These are phyloP conservation scores for Rhizopus microsporus DNA, from an alignment of 371 early-diverging fungal species.

Conservation along the genomic window DNA sequence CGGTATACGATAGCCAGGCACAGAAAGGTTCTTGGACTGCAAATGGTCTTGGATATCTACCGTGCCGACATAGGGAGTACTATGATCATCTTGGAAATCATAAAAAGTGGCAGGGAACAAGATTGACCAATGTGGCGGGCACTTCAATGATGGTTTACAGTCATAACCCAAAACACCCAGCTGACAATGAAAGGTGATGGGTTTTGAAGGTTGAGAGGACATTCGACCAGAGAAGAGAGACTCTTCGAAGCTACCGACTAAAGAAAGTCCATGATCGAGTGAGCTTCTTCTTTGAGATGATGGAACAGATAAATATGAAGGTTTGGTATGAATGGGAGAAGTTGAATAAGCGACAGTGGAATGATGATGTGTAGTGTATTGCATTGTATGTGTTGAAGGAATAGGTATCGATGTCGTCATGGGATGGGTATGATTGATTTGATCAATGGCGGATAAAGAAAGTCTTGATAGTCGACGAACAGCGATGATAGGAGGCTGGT, in stretches of 20 bases:
- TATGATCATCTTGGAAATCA: slow-evolving; percentile 54
- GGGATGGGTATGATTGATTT: slow-evolving; percentile 13
- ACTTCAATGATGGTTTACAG: slow-evolving; percentile 63
- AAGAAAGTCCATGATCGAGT: slow-evolving; percentile 16
- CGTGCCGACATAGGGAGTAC: slow-evolving; percentile 59
- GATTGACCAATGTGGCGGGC: slow-evolving; percentile 70
- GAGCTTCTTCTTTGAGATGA: slow-evolving; percentile 20
- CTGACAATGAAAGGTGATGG: slow-evolving; percentile 73
- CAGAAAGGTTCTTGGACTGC: background rate
- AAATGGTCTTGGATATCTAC: slow-evolving; percentile 36
- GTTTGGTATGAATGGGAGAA: slow-evolving; percentile 25
- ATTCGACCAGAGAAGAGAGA: slow-evolving; percentile 80
- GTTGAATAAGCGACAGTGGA: slow-evolving; percentile 39
- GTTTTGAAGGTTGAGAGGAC: slow-evolving; percentile 78
- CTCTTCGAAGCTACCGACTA: slow-evolving; percentile 84
- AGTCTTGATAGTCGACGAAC: slow-evolving; percentile 40
- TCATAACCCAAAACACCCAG: slow-evolving; percentile 72
- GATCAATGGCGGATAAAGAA: slow-evolving; percentile 44
- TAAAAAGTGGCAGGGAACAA: slow-evolving; percentile 79
- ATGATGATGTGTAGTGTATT: slow-evolving; percentile 40
- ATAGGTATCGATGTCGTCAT: slow-evolving; percentile 24
- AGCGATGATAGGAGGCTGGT: slow-evolving; percentile 14
- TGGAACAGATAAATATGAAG: slow-evolving; percentile 9
- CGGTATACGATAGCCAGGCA: slow-evolving; percentile 70
- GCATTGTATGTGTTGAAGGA: slow-evolving; percentile 35